These are phyloP conservation scores for Solanum chacoense DNA, from an alignment of 305 asterid species.

Conservation along the genomic window DNA sequence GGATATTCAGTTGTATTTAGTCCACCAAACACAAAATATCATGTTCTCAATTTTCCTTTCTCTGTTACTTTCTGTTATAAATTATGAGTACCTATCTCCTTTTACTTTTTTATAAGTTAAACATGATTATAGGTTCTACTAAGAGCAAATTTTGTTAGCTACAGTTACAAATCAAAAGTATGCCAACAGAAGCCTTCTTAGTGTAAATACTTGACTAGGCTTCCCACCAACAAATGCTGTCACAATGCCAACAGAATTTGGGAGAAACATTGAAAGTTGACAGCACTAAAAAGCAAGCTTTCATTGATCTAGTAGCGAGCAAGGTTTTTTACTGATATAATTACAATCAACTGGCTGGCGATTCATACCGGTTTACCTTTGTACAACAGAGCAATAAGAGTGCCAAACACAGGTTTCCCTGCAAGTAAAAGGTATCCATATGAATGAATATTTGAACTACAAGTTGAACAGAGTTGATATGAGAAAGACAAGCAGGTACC, in stretches of 20 bases:
- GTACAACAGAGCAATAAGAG: slow-evolving; percentile 74
- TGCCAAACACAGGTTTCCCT: slow-evolving; percentile 96
- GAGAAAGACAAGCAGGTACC: slow-evolving; percentile 27
- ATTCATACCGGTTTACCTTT: slow-evolving; percentile 82
- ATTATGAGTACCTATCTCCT: not conserved
- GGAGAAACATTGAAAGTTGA: not conserved
- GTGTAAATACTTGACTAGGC: not conserved
- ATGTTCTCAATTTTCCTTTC: not conserved
- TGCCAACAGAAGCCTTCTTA: not conserved
- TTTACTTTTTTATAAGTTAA: not conserved
- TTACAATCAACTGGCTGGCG: slow-evolving; percentile 8
- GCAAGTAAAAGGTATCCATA: slow-evolving; percentile 4
- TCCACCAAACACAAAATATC: not conserved
- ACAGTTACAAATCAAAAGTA: not conserved
- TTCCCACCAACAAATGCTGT: not conserved
- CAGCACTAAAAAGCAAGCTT: not conserved
- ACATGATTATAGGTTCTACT: not conserved
- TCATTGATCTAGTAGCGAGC: not conserved
- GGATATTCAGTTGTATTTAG: not conserved
- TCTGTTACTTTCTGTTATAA: not conserved
- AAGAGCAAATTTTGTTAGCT: not conserved
- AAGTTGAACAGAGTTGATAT: not conserved
- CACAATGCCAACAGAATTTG: not conserved
- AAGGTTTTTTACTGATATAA: not conserved
- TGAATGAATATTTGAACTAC: slow-evolving; percentile 9